Evolutionary conservation across 1,284 basidiomycete genomes (phyloP).

Genomic region (Cystobasidium slooffiae): DNA sequence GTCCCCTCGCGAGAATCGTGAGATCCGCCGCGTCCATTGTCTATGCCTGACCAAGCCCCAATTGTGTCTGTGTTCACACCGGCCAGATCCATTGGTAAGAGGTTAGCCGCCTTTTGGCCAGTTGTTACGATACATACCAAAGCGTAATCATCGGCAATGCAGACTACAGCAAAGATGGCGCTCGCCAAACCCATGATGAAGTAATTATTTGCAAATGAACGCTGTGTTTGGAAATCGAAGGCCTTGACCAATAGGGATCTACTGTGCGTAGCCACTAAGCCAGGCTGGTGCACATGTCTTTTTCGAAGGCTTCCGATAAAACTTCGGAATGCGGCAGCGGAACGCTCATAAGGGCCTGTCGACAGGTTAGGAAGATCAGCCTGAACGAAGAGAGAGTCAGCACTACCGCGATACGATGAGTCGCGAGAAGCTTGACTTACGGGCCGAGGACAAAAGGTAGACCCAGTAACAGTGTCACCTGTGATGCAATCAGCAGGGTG

Average conservation of each 20-base stretch:
- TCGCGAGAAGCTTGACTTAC: constrained; percentile 7
- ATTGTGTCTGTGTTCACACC: no score
- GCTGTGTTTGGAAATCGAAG: constrained; percentile 14
- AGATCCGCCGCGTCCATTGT: no score
- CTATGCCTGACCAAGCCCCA: no score
- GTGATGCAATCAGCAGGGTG: constrained; percentile 79
- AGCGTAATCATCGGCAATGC: constrained; percentile 41
- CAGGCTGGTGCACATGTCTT: no score
- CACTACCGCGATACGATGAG: constrained; percentile 17
- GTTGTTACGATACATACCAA: no score
- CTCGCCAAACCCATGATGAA: constrained; percentile 43
- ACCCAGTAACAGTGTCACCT: constrained; percentile 77
- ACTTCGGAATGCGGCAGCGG: no score
- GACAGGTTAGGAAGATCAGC: constrained; percentile 50
- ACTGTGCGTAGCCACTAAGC: not conserved
- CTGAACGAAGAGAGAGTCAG: no score
- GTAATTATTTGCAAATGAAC: constrained; percentile 49
- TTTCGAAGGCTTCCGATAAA: not conserved
- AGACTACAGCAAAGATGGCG: constrained; percentile 35
- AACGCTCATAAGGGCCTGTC: constrained; percentile 47
- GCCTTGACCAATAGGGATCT: constrained; percentile 47
- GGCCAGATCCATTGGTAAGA: no score
- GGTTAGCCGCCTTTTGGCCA: no score
- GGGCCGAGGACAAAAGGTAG: constrained; percentile 88
- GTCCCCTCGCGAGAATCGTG: no score